Conservation (phyloP, 2,329 filamentous ascomycete species). For the Colletotrichum sp. region DNA sequence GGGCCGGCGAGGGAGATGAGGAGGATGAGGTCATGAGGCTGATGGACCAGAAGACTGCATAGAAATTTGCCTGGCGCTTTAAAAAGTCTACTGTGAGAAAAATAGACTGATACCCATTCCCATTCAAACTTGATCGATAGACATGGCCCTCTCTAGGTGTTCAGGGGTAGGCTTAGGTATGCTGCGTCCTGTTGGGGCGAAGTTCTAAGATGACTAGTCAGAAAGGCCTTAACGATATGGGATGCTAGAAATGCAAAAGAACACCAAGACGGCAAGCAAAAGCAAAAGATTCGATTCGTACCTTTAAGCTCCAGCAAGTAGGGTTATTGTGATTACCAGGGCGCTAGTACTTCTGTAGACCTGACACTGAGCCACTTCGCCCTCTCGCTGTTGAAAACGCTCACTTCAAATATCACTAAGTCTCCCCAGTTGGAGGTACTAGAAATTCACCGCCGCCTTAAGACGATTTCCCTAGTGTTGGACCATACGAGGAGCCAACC, state of each 20-base stretch:
- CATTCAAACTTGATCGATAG: background rate
- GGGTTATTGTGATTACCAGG: background rate
- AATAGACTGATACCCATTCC: background rate
- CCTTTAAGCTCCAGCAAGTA: background rate
- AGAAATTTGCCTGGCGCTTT: background rate
- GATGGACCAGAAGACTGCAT: conserved; percentile 21
- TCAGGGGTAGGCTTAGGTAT: background rate
- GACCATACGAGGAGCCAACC: background rate
- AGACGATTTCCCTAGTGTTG: background rate
- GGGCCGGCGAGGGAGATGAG: conserved; percentile 47
- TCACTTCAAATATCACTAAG: background rate
- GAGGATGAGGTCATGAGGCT: conserved; percentile 49
- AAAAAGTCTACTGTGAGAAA: background rate
- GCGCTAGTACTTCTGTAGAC: background rate
- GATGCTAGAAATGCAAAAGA: background rate
- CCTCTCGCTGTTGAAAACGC: background rate
- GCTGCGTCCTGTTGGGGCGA: background rate
- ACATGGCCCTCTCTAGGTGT: background rate
- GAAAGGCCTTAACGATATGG: background rate
- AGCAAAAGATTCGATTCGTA: background rate
- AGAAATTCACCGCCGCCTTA: background rate
- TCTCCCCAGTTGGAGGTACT: background rate
- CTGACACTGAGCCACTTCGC: background rate
- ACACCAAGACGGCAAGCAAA: background rate
- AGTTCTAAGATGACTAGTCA: background rate